Evolutionary conservation across 805 yeast genomes (phyloP), one percentile per base, ranked within the genome.

Genomic region (Sugiyamaella americana): DNA sequence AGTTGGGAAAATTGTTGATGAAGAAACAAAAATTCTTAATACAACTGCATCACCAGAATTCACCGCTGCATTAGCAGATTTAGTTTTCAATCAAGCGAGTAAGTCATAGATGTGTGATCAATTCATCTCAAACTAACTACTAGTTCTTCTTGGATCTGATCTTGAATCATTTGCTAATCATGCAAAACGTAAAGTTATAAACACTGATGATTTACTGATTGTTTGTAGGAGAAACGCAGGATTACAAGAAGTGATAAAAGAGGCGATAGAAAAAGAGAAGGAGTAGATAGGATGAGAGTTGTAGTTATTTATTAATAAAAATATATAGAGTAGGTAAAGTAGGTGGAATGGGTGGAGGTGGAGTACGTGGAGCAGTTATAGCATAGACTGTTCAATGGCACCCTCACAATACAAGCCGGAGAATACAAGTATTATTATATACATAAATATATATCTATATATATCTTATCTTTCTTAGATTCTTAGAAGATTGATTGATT

Each of bases 81-180:
- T 63, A 21, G 64, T 63, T 3, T 63, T 54, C 40, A 48, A 54
- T 5, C 67, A 63, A 41, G 52, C 57, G 8, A 48, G 63, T 55
- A 49, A 18, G 56, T 39, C 16, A 17, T 8, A 8, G 13, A 26
- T 26, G 32, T 26, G 32, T 8, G 11, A 26, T 30, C 4, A 38
- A 4, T 5, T 47, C 11, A 5, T 17, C 23, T 2, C 40, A 6
- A 20, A n/a, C 42, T 47, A 34, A 17, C 8, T 20, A 53, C 17
- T 13, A 58, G 63, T 57, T 3, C 48, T 55, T 1, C 47, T 58
- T 2, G 62, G 65, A 10, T 40, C 46, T 2, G 66, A 61, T 40
- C 43, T 61, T 39, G 66, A 61, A 46, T 24, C 56, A 18, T 61
- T 61, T 49, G 63, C 66, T 11, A 41, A 51, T 29, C 66, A 62